Base-by-base conservation (phyloP, 2,329 filamentous ascomycete species). In the Paracamarosporium sp. region DNA sequence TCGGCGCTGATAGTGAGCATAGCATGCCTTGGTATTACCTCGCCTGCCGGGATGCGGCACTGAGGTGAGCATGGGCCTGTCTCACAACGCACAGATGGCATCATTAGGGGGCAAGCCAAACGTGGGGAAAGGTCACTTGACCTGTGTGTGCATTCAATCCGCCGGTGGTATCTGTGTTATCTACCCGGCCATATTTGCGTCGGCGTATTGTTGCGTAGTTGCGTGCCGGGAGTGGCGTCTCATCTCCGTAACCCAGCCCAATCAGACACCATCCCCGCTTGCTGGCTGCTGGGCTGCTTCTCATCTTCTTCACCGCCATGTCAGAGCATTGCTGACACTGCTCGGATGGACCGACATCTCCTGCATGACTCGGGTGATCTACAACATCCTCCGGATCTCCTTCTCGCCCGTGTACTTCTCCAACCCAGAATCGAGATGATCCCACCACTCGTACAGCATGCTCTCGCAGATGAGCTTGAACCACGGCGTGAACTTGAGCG, bases 381-480 rank as follows among this genome's bases (percentile, higher is more conserved):
- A 61, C 50, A 59, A 82, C 94, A 97, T 97, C 67, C 94, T 88
- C 67, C 92, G 89, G 71, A 98, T 97, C 74, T 90, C 84, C 74
- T 88, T 87, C 83, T 98, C 93, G 74, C 92, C 89, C 79, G 87
- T 85, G 80, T 94, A 97, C 80, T 91, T 90, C 59, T 96, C 90
- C 66, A 98, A 82, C 9, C 90, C 91, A 24, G 85, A 82, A 67
- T 95, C 89, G 55, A 98, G 85, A 79, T 91, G 88, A 73, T 88
- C 83, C 95, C 95, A 99, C 95, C 95, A 99, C 78, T 97, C 90
- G 71, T 96, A 99, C 40, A 99, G 86, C 91, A 98, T 93, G 47
- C 92, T 93, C 78, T 98, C 86, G 85, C 95, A 99, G 73, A 99
- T 98, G 67, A 99, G 88, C 84, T 97, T 97, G 84, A 99, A 99